Percentiles rank a stretch among this genome's conserved stretches.
These are phyloP conservation scores for Rubia yunnanensis DNA, from an alignment of 257 asterid species.

Conservation along the genomic window DNA sequence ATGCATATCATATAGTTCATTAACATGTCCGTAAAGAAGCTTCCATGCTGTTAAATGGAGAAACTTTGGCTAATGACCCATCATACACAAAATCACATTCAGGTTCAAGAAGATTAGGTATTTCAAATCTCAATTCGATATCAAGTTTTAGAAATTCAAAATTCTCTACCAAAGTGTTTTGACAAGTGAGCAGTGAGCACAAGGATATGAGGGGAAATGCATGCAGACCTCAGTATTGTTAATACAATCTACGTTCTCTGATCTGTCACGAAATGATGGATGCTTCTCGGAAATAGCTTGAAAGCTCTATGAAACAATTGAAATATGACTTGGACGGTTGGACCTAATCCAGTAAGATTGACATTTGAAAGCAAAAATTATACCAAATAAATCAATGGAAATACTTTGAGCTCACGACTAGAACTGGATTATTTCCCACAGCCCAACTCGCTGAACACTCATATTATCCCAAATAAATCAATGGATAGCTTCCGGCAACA, in stretches of 20 bases:
- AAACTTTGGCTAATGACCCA: background rate
- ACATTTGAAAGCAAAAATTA: constrained; percentile 3
- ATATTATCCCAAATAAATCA: no score
- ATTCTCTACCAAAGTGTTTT: background rate
- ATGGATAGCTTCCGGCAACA: no score
- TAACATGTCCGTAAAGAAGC: background rate
- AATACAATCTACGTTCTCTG: constrained; percentile 97
- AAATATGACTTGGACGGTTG: constrained; percentile 10
- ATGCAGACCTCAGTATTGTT: constrained; percentile 76
- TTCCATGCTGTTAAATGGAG: background rate
- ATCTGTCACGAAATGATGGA: constrained; percentile 94
- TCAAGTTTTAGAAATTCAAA: no score
- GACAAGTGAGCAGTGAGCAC: no score
- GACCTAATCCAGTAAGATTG: constrained; percentile 12
- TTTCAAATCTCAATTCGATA: background rate
- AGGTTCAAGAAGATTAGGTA: background rate
- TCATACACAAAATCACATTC: background rate
- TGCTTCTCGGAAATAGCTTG: constrained; percentile 89
- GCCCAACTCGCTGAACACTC: background rate
- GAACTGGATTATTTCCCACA: background rate
- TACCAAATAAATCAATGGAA: no score
- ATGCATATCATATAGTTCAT: background rate
- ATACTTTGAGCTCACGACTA: background rate
- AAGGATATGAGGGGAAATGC: no score
- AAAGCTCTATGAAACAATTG: constrained; percentile 58